Conservation (phyloP, 495 filamentous ascomycete species). For the Letharia columbiana region DNA sequence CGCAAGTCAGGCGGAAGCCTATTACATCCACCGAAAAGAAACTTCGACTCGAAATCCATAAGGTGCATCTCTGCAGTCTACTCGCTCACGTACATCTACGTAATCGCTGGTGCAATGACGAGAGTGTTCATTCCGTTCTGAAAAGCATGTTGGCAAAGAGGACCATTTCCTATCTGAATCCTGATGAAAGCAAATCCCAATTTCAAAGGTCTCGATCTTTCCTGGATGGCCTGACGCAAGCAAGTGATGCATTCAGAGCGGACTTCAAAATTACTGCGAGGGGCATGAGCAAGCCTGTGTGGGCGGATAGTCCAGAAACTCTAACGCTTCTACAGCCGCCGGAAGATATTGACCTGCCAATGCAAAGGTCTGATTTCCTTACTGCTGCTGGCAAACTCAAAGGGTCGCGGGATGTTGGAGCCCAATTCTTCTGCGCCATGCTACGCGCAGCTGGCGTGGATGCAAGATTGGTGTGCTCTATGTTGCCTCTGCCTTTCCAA, state of each 20-base stretch:
- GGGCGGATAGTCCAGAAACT: slow-evolving; percentile 56
- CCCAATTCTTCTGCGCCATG: slow-evolving; percentile 82
- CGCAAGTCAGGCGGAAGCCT: slow-evolving; percentile 44
- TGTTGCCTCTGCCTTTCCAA: slow-evolving; percentile 72
- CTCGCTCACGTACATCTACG: slow-evolving; percentile 63
- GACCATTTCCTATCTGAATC: slow-evolving; percentile 53
- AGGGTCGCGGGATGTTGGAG: slow-evolving; percentile 82
- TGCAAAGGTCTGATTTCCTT: slow-evolving; percentile 53
- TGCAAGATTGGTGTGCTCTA: slow-evolving; percentile 83
- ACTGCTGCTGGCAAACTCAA: slow-evolving; percentile 52
- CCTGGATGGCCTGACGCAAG: slow-evolving; percentile 65
- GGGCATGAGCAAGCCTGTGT: slow-evolving; percentile 61
- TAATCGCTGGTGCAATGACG: slow-evolving; percentile 86
- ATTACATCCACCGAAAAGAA: slow-evolving; percentile 62
- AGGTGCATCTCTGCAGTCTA: slow-evolving; percentile 75
- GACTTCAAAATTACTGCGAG: slow-evolving; percentile 61
- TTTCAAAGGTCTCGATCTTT: slow-evolving; percentile 64
- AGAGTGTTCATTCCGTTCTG: slow-evolving; percentile 52
- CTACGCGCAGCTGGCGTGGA: slow-evolving; percentile 70
- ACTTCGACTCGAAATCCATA: slow-evolving; percentile 69
- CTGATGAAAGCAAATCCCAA: slow-evolving; percentile 54
- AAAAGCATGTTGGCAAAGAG: slow-evolving; percentile 53
- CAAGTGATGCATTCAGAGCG: slow-evolving; percentile 53
- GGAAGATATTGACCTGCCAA: slow-evolving; percentile 41
- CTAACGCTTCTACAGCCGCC: slow-evolving; percentile 40